phyloP scores from a whole-genome alignment of 441 rosid genomes.

The Gossypium trilobum region DNA sequence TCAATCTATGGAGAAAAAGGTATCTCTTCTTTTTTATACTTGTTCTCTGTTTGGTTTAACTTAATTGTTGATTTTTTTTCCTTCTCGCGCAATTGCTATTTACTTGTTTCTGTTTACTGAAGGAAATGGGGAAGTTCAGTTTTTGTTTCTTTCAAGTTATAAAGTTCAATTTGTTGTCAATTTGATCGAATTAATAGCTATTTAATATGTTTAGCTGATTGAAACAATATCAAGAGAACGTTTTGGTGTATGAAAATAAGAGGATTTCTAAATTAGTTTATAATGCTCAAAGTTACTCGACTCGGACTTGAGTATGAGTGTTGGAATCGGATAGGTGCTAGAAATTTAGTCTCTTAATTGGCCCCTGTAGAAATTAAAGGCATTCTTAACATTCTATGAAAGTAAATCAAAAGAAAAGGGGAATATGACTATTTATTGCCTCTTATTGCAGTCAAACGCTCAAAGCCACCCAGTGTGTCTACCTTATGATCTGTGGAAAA shows the following conservation, averaged over 20 bases:
- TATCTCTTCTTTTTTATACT: constrained; percentile 13
- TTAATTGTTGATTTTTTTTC: not conserved
- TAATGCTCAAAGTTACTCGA: too few species aligned
- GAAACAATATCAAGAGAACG: not conserved
- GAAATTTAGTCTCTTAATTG: not conserved
- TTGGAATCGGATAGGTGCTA: not conserved
- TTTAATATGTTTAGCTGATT: not conserved
- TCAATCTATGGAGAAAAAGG: constrained; percentile 85
- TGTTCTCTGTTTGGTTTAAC: not conserved
- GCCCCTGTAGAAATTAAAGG: not conserved
- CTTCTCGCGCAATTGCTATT: not conserved
- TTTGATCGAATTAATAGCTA: not conserved
- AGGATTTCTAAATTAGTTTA: not conserved
- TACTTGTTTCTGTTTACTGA: not conserved
- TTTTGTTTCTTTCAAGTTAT: not conserved
- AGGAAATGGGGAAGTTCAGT: not conserved
- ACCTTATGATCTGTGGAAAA: not conserved
- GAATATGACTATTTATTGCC: not conserved
- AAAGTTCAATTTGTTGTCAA: not conserved
- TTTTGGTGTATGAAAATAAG: not conserved
- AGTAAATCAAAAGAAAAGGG: not conserved
- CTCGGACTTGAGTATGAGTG: too few species aligned
- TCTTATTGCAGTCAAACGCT: not conserved
- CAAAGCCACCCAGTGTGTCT: too few species aligned
- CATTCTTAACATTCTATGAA: not conserved